phyloP scores from a whole-genome alignment of 2,329 filamentous ascomycete species.

The Ophioceras dolichostomum region DNA sequence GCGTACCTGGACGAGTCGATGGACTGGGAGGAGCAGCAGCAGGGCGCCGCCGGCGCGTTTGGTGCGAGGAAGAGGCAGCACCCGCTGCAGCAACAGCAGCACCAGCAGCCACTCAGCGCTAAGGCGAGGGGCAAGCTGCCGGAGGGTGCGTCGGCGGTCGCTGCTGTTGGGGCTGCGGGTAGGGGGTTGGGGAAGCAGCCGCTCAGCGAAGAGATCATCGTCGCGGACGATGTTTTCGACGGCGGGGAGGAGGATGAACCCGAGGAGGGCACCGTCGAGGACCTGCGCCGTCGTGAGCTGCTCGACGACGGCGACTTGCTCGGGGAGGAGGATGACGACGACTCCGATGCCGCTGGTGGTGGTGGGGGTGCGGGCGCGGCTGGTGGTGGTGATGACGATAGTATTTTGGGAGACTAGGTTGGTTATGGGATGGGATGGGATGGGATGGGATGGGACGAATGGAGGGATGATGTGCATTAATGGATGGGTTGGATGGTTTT shows the following conservation, averaged over 20 bases:
- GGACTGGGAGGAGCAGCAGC: constrained; percentile 28
- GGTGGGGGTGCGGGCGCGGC: no score
- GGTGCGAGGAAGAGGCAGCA: constrained; percentile 23
- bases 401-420: constrained; percentile 32
- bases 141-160: constrained; percentile 11
- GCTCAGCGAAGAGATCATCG: constrained; percentile 32
- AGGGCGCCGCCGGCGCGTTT: constrained; percentile 18
- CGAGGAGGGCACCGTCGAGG: constrained; percentile 47
- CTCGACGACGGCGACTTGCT: constrained; percentile 34
- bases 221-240: constrained; percentile 23
- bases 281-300: constrained; percentile 41
- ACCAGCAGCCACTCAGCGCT: constrained; percentile 12
- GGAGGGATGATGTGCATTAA: no score
- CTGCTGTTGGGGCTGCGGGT: constrained; percentile 12
- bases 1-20: constrained; percentile 65
- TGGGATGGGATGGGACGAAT: neutral
- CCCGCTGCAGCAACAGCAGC: constrained; percentile 18
- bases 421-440: neutral
- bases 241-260: constrained; percentile 30
- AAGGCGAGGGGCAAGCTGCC: constrained; percentile 20
- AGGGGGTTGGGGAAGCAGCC: constrained; percentile 32
- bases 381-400: constrained; percentile 28
- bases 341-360: constrained; percentile 7
- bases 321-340: constrained; percentile 26
- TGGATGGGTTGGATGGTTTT: no score